Evolutionary conservation across 352 stramenopile species (phyloP).

Genomic region (Paralagenidium karlingii): DNA sequence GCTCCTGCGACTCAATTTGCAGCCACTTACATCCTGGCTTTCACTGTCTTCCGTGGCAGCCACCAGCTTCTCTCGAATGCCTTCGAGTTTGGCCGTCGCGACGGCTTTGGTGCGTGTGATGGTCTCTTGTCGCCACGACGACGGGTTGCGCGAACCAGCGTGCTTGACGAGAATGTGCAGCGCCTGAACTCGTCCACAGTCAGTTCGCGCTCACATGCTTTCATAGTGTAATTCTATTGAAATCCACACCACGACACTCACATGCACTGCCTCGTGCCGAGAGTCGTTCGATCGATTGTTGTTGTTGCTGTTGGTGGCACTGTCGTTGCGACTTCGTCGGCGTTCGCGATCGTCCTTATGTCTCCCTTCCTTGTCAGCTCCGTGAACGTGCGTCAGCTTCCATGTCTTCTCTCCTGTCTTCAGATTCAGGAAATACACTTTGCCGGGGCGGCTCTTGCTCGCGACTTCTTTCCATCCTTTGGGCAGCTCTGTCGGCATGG

Average conservation of each 20-base stretch:
- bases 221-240: slow-evolving; percentile 1
- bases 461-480: slow-evolving; percentile 78
- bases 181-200: slow-evolving; percentile 13
- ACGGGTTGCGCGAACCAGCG: slow-evolving; percentile 58
- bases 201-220: neutral
- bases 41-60: slow-evolving; percentile 34
- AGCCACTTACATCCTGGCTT: no score
- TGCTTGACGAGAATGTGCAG: slow-evolving; percentile 87
- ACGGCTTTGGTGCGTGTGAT: slow-evolving; percentile 84
- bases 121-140: slow-evolving; percentile 78
- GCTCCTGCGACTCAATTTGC: no score
- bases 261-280: slow-evolving; percentile 32
- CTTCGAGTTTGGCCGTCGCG: slow-evolving; percentile 55
- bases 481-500: slow-evolving; percentile 59
- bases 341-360: slow-evolving; percentile 23
- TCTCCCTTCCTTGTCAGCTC: slow-evolving; percentile 65
- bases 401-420: slow-evolving; percentile 82
- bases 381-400: slow-evolving; percentile 75
- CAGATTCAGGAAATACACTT: slow-evolving; percentile 76
- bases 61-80: slow-evolving; percentile 73
- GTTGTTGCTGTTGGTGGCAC: slow-evolving; percentile 8
- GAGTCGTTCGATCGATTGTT: neutral
- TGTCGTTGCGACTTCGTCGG: slow-evolving; percentile 5
- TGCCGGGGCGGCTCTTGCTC: slow-evolving; percentile 77
- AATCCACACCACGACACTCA: neutral